Percentiles rank a stretch among this genome's conserved stretches.
These are phyloP conservation scores for Bruguiera parviflora DNA, from an alignment of 345 rosid species.

Conservation along the genomic window DNA sequence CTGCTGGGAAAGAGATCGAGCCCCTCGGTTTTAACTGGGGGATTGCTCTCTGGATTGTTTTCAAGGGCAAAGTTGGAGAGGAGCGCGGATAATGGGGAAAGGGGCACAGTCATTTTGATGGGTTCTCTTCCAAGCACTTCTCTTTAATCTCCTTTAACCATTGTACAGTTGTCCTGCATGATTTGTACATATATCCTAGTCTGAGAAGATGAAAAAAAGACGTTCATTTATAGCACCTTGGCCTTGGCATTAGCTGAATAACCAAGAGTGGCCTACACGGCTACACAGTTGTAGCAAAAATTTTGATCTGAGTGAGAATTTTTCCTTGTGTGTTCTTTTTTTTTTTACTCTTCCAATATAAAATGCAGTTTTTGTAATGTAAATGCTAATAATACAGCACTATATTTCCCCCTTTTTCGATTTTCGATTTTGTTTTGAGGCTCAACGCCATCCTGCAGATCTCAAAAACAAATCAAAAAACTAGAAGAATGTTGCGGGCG, in stretches of 20 bases:
- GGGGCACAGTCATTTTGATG: slow-evolving; percentile 61
- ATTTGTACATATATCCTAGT: slow-evolving; percentile 22
- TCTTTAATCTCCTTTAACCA: slow-evolving; percentile 25
- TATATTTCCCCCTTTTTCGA: no score
- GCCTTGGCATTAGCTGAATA: background rate
- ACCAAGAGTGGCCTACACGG: slow-evolving; percentile 1
- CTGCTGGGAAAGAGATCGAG: slow-evolving; percentile 44
- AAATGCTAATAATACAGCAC: no score
- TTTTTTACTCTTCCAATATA: background rate
- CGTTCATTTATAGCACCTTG: slow-evolving; percentile 1
- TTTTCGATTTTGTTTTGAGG: no score
- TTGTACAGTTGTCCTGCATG: slow-evolving; percentile 5
- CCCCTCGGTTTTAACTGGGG: slow-evolving; percentile 33
- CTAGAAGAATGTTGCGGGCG: no score
- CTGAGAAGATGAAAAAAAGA: background rate
- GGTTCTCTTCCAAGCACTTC: slow-evolving; percentile 70
- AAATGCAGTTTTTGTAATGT: no score
- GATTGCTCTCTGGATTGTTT: slow-evolving; percentile 59
- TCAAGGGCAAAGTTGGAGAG: slow-evolving; percentile 46
- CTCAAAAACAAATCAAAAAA: no score
- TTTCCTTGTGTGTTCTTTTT: background rate
- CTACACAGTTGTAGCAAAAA: background rate
- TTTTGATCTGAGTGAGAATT: background rate
- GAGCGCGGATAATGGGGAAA: slow-evolving; percentile 32
- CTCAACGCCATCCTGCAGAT: no score